Evolutionary conservation across 441 rosid species (phyloP), one percentile per base, ranked within the genome.

Genomic region (Isatis lusitanica): DNA sequence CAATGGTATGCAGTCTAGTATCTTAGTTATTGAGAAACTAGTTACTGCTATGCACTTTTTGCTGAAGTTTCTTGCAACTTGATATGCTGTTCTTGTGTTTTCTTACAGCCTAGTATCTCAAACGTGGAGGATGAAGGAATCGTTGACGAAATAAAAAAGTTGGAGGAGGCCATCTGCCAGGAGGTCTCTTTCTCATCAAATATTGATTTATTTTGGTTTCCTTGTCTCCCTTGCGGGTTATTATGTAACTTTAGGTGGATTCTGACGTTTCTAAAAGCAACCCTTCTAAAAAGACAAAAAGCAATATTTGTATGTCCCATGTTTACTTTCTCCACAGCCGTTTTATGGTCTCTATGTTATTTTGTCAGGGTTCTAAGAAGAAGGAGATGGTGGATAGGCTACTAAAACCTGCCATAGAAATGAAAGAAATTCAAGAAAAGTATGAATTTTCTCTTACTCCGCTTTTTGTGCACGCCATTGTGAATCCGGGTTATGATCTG

Each of bases 361-460:
- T 53, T 36, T 74, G 52, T 26, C 63, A 96, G 99, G 89, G 84
- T 76, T 81, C 77, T 38, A 88, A 83, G 90, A 91, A 85, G 84
- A 90, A 84, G 77, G 76, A 68, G 68, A 79, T 85, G 66, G 80
- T 84, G 30, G 84, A 87, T 76, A 86, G 77, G 62, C 82, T 93
- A 67, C 79, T 85, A 80, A 85, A 82, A 70, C 80, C 85, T 76
- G 88, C 87, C 64, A 53, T 76, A 57, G 94, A 84, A 78, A 78
- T 76, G 33, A 91, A 84, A 87, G 90, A 79, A 73, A 75, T 70
- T 56, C 93, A 91, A 76, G 90, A 90, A 75, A 89, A 79, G 99
- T 96, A 72, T 69, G 71, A 61, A 59, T 31, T 71, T 74, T 7
- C 63, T 51, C 10, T 57, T 71, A 48, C 33, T 65, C 48, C 2